These are phyloP conservation scores for Yamadazyma sp. DNA, from an alignment of 1,139 yeast genomes.

Conservation along the genomic window DNA sequence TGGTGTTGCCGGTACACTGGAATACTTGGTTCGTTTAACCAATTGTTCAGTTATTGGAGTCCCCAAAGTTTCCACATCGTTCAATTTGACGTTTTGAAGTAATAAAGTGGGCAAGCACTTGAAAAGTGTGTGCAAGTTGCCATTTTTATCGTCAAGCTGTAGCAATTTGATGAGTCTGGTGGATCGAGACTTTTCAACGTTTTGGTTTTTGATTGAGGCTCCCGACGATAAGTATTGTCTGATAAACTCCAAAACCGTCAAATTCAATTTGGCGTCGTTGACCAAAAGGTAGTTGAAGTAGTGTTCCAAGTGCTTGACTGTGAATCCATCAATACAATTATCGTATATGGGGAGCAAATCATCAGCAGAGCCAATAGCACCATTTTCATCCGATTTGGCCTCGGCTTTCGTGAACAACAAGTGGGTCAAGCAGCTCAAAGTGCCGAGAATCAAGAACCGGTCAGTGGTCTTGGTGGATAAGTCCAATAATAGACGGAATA, in stretches of 20 bases:
- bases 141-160: conserved; percentile 27
- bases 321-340: conserved; percentile 44
- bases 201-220: conserved; percentile 35
- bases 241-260: conserved; percentile 37
- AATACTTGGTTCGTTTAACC: conserved; percentile 34
- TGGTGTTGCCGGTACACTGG: conserved; percentile 54
- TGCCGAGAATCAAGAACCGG: conserved; percentile 47
- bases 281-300: conserved; percentile 32
- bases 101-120: conserved; percentile 65
- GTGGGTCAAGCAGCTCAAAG: conserved; percentile 47
- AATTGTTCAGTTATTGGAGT: conserved; percentile 24
- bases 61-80: conserved; percentile 19
- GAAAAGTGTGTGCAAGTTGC: conserved; percentile 49
- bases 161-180: conserved; percentile 33
- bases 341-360: conserved; percentile 25
- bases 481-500: conserved; percentile 51
- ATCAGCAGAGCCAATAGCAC: conserved; percentile 9
- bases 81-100: conserved; percentile 31
- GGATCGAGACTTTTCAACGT: conserved; percentile 33
- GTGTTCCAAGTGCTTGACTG: conserved; percentile 31
- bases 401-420: conserved; percentile 36
- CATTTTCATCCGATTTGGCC: conserved; percentile 23
- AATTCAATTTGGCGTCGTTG: conserved; percentile 36
- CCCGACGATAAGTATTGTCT: conserved; percentile 40
- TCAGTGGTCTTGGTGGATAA: conserved; percentile 52